Conservation (phyloP, 441 rosid genomes). For the Metrosideros polymorpha region DNA sequence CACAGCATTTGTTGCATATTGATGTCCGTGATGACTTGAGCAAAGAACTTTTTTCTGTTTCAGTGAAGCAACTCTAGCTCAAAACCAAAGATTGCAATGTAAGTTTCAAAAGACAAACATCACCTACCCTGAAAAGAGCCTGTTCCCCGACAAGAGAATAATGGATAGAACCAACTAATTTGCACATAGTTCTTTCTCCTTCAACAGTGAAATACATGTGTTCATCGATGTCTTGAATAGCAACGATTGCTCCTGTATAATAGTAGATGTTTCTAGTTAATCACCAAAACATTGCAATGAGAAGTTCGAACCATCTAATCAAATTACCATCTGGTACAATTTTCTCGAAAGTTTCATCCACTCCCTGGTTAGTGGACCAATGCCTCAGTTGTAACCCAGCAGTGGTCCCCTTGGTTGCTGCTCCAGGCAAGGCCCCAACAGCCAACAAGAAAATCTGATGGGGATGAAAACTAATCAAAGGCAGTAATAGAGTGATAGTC, state of each 20-base stretch:
- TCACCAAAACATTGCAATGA: slow-evolving; percentile 10
- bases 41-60: not conserved
- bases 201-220: slow-evolving; percentile 79
- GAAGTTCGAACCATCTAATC: slow-evolving; percentile 5
- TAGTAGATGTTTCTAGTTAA: slow-evolving; percentile 12
- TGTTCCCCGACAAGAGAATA: slow-evolving; percentile 82
- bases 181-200: slow-evolving; percentile 46
- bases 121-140: slow-evolving; percentile 83
- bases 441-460: slow-evolving; percentile 65
- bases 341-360: slow-evolving; percentile 34
- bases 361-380: slow-evolving; percentile 25
- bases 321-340: slow-evolving; percentile 73
- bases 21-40: not conserved
- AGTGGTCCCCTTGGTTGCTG: slow-evolving; percentile 26
- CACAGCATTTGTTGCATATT: not conserved
- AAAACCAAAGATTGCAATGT: not conserved
- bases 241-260: slow-evolving; percentile 70
- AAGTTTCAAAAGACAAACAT: not conserved
- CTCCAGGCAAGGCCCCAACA: slow-evolving; percentile 44
- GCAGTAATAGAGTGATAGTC: slow-evolving; percentile 1
- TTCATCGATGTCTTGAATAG: slow-evolving; percentile 84
- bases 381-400: slow-evolving; percentile 24
- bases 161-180: slow-evolving; percentile 60
- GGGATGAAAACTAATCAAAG: slow-evolving; percentile 14
- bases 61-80: not conserved